Evolutionary conservation across 2,329 filamentous ascomycete genomes (phyloP).

Genomic region (Colletotrichum sansevieriae): DNA sequence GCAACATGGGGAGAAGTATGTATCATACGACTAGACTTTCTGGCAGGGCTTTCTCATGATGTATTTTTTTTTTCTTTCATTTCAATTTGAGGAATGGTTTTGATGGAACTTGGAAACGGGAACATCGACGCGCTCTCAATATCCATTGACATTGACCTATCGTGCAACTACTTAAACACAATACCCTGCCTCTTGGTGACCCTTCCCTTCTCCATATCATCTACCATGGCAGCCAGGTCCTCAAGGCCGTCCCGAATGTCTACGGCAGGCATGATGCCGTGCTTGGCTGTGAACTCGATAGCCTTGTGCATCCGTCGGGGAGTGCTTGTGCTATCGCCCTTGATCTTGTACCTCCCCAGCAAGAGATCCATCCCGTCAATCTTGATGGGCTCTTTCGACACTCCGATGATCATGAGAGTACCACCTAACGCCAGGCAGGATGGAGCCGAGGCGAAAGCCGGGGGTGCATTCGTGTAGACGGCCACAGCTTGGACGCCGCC

Average conservation of each 20-base stretch:
- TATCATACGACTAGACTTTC: slow-evolving; percentile 40
- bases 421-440: slow-evolving; percentile 53
- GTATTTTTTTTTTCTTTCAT: not conserved
- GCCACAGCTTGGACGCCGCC: slow-evolving; percentile 57
- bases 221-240: slow-evolving; percentile 53
- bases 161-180: slow-evolving; percentile 46
- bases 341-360: slow-evolving; percentile 55
- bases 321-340: slow-evolving; percentile 57
- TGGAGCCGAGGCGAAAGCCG: slow-evolving; percentile 53
- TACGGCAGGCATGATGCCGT: slow-evolving; percentile 56
- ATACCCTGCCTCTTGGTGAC: slow-evolving; percentile 53
- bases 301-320: slow-evolving; percentile 58
- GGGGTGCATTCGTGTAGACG: slow-evolving; percentile 55
- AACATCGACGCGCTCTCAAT: too few species aligned
- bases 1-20: slow-evolving; percentile 63
- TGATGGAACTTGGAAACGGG: not conserved
- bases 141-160: not conserved
- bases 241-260: slow-evolving; percentile 54
- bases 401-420: slow-evolving; percentile 58
- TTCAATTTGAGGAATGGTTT: too few species aligned
- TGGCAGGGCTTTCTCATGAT: not conserved
- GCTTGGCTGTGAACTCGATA: slow-evolving; percentile 57
- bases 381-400: slow-evolving; percentile 52
- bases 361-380: slow-evolving; percentile 55
- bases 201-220: slow-evolving; percentile 54